These are phyloP conservation scores for Leccinellum rugosiceps DNA, from an alignment of 768 basidiomycete species.

Conservation along the genomic window DNA sequence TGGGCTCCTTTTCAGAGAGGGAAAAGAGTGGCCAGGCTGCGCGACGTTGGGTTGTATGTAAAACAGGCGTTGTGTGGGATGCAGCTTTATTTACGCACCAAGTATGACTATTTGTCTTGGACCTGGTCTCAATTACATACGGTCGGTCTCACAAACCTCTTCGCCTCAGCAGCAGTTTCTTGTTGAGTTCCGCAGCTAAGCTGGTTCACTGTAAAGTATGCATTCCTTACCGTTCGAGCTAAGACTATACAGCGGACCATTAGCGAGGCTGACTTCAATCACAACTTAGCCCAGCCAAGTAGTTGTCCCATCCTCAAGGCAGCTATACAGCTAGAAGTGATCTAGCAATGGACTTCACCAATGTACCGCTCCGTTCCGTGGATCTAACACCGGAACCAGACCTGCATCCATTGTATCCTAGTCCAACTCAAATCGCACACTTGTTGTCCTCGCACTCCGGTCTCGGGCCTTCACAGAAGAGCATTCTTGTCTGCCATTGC, in stretches of 20 bases:
- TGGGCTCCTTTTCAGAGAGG: not conserved
- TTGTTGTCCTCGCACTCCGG: slow-evolving; percentile 67
- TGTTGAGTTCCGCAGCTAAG: slow-evolving; percentile 1
- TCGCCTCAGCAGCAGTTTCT: slow-evolving; percentile 1
- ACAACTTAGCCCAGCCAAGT: slow-evolving; percentile 1
- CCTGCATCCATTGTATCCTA: slow-evolving; percentile 76
- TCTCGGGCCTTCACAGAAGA: slow-evolving; percentile 63
- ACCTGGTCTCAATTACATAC: not conserved
- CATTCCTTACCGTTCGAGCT: slow-evolving; percentile 11
- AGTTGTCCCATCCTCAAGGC: slow-evolving; percentile 8
- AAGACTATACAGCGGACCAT: not conserved
- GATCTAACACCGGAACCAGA: slow-evolving; percentile 76
- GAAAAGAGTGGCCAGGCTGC: not conserved
- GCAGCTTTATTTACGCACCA: not conserved
- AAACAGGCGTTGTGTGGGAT: not conserved
- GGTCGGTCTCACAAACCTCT: slow-evolving; percentile 2
- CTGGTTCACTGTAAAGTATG: slow-evolving; percentile 4
- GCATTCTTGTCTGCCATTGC: slow-evolving; percentile 69
- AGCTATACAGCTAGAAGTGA: not conserved
- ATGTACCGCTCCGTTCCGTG: slow-evolving; percentile 32
- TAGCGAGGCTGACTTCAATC: slow-evolving; percentile 6
- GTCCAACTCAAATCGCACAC: slow-evolving; percentile 54
- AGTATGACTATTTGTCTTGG: not conserved
- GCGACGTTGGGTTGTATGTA: not conserved
- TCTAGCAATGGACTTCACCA: slow-evolving; percentile 28